A percentile compares a stretch with the other conserved stretches of the same genome.
phyloP scores from a whole-genome alignment of 768 basidiomycete genomes.

The Suillus subalutaceus region DNA sequence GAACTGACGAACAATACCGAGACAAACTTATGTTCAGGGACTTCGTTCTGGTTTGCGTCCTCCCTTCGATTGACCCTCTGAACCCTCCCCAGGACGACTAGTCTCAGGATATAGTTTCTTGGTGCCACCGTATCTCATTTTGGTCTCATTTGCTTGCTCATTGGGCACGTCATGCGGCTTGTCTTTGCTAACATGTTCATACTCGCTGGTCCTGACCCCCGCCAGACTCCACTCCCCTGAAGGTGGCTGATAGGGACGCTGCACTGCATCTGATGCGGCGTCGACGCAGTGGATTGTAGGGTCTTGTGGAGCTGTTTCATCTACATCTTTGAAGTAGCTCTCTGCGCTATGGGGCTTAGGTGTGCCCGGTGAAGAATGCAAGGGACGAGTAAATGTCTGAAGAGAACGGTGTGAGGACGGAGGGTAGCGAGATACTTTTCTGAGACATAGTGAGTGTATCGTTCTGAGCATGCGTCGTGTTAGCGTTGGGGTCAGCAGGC shows the following conservation, averaged over 20 bases:
- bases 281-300: constrained; percentile 51
- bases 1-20: neutral
- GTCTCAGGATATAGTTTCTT: constrained; percentile 32
- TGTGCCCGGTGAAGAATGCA: neutral
- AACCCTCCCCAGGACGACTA: constrained; percentile 38
- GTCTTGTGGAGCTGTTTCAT: constrained; percentile 45
- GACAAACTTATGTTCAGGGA: constrained; percentile 10
- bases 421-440: neutral
- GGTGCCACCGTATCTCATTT: constrained; percentile 28
- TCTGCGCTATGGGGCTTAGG: constrained; percentile 37
- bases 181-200: constrained; percentile 26
- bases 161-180: constrained; percentile 27
- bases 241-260: constrained; percentile 53
- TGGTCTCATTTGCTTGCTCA: constrained; percentile 4
- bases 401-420: neutral
- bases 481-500: neutral
- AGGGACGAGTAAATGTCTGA: neutral
- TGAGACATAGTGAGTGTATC: neutral
- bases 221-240: constrained; percentile 48
- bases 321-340: constrained; percentile 51
- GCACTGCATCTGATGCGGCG: constrained; percentile 42
- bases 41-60: constrained; percentile 39
- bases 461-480: neutral
- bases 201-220: constrained; percentile 38
- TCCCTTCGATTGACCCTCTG: constrained; percentile 38